Conservation (phyloP, 1,284 basidiomycete genomes). For the Acaromyces ingoldii region DNA sequence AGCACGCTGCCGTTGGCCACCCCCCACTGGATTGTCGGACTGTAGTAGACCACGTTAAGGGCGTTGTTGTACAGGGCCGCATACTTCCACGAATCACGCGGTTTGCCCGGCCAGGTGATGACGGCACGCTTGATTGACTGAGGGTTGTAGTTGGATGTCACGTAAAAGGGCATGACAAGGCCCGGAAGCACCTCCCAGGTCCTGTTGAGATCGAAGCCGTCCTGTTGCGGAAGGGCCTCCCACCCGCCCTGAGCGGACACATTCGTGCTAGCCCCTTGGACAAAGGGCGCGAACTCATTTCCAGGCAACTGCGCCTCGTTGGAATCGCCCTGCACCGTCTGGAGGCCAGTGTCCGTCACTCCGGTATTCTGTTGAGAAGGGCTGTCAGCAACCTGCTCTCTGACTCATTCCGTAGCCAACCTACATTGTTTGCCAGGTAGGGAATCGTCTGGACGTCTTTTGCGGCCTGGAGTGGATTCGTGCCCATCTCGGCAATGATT, state of each 20-base stretch:
- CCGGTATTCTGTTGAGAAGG: neutral
- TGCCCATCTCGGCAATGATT: too few relatives aligned
- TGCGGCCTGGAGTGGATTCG: conserved; percentile 24
- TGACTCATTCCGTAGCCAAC: neutral
- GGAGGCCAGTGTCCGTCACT: conserved; percentile 11
- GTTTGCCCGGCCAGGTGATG: conserved; percentile 39
- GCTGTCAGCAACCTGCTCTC: neutral
- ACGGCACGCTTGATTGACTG: conserved; percentile 33
- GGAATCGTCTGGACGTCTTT: conserved; percentile 6
- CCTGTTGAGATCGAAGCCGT: conserved; percentile 35
- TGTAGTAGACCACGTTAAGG: conserved; percentile 17
- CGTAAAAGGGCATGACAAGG: conserved; percentile 33
- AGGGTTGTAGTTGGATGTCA: conserved; percentile 24
- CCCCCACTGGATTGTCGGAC: too few relatives aligned
- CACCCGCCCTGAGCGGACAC: conserved; percentile 16
- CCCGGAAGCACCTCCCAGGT: conserved; percentile 19
- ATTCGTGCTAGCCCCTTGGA: conserved; percentile 12
- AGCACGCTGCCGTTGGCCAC: conserved; percentile 19
- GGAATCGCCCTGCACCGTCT: conserved; percentile 23
- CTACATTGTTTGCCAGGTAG: conserved; percentile 6
- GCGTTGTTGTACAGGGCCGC: conserved; percentile 37
- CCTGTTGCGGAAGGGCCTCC: conserved; percentile 20
- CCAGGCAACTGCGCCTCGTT: conserved; percentile 15
- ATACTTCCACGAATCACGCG: conserved; percentile 46
- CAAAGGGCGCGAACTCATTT: conserved; percentile 22